A percentile compares a stretch with the other conserved stretches of the same genome.
These are phyloP conservation scores for Populus hybrid DNA, from an alignment of 441 rosid genomes.

Conservation along the genomic window DNA sequence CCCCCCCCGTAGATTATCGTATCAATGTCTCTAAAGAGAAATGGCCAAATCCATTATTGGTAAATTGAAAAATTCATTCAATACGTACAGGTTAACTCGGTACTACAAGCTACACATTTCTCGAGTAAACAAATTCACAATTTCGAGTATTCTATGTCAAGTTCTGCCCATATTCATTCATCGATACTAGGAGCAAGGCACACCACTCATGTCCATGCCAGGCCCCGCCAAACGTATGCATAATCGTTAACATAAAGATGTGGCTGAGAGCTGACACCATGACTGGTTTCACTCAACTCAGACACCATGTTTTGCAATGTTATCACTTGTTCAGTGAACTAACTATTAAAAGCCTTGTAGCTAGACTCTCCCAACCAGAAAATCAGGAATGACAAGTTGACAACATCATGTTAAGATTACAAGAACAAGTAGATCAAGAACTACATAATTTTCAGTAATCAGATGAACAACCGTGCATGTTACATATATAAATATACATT, in stretches of 20 bases:
- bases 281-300: not conserved
- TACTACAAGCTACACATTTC: not conserved
- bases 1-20: no score
- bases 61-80: no score
- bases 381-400: slow-evolving; percentile 4
- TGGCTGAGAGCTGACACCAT: not conserved
- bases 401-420: slow-evolving; percentile 11
- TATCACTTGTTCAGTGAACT: slow-evolving; percentile 3
- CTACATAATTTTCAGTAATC: slow-evolving; percentile 18
- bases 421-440: slow-evolving; percentile 11
- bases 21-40: no score
- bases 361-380: not conserved
- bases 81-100: not conserved
- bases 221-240: not conserved
- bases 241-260: not conserved
- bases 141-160: not conserved
- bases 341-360: not conserved
- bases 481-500: slow-evolving; percentile 34
- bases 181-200: not conserved
- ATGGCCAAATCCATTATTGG: no score
- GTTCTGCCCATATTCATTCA: not conserved
- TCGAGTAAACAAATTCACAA: not conserved
- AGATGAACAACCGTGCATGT: slow-evolving; percentile 17
- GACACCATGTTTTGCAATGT: not conserved
- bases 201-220: not conserved